These are phyloP conservation scores for Saussurea involucrata DNA, from an alignment of 129 eudicot genomes.

Conservation along the genomic window DNA sequence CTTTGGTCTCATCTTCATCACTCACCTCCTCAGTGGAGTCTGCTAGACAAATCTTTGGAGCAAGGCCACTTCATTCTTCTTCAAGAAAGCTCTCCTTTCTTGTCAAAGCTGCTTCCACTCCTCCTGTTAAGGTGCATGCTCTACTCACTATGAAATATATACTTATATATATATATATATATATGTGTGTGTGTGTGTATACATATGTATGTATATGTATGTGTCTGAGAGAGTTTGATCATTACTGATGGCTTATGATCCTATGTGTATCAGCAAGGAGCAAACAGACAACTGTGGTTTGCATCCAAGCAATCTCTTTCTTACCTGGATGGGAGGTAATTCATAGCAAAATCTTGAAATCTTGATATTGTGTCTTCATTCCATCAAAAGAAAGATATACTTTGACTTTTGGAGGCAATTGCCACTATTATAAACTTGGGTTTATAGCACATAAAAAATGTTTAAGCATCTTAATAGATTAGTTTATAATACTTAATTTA, in stretches of 20 bases:
- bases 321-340: constrained; percentile 94
- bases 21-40: constrained; percentile 75
- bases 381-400: background rate
- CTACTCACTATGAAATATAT: background rate
- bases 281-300: constrained; percentile 80
- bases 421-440: background rate
- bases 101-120: constrained; percentile 82
- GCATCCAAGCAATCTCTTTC: constrained; percentile 97
- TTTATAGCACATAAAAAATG: background rate
- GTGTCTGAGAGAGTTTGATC: constrained; percentile 14
- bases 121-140: constrained; percentile 81
- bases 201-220: background rate
- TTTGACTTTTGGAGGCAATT: background rate
- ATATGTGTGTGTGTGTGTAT: background rate
- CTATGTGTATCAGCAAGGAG: constrained; percentile 79
- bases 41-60: constrained; percentile 62
- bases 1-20: constrained; percentile 86
- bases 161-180: background rate
- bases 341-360: background rate
- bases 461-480: background rate
- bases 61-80: constrained; percentile 44
- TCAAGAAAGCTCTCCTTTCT: constrained; percentile 64
- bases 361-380: background rate
- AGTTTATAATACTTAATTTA: background rate
- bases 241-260: constrained; percentile 10